Evolutionary conservation across 805 yeast species (phyloP).

Genomic region (Hanseniaspora lindneri): DNA sequence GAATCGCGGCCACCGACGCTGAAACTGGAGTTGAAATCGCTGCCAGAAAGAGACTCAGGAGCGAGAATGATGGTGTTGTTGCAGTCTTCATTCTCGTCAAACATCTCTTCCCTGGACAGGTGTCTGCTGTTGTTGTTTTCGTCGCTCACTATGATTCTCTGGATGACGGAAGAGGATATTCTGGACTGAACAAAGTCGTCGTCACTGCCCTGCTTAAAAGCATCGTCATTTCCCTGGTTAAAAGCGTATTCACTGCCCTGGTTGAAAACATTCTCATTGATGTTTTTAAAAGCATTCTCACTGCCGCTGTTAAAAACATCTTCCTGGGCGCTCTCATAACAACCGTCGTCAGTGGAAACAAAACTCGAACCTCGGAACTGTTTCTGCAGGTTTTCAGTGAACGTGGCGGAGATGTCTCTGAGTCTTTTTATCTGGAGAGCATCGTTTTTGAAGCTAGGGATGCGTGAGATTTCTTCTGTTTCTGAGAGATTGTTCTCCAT

Average conservation of each 20-base stretch:
- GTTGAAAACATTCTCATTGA: too few relatives aligned
- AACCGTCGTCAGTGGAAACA: conserved; percentile 3
- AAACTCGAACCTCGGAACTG: background rate
- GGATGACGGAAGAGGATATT: background rate
- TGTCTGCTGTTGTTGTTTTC: conserved; percentile 7
- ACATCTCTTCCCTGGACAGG: background rate
- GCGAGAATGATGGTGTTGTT: background rate
- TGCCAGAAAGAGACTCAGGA: background rate
- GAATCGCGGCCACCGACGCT: background rate
- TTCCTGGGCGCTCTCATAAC: conserved; percentile 10
- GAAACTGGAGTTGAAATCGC: background rate
- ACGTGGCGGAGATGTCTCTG: background rate
- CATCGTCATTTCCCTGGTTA: too few relatives aligned
- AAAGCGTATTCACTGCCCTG: too few relatives aligned
- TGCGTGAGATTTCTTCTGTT: background rate
- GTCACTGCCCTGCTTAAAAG: background rate
- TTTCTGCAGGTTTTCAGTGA: background rate
- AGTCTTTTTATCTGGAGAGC: background rate
- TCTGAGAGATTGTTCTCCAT: background rate
- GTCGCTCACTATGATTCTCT: conserved; percentile 1
- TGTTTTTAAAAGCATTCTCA: background rate
- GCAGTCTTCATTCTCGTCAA: background rate
- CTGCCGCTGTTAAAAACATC: background rate
- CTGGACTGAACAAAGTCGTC: background rate
- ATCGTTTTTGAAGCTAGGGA: background rate